Percentiles rank a stretch among this genome's conserved stretches.
These are phyloP conservation scores for Colletotrichum horii DNA, from an alignment of 2,329 filamentous ascomycete genomes.

Conservation along the genomic window DNA sequence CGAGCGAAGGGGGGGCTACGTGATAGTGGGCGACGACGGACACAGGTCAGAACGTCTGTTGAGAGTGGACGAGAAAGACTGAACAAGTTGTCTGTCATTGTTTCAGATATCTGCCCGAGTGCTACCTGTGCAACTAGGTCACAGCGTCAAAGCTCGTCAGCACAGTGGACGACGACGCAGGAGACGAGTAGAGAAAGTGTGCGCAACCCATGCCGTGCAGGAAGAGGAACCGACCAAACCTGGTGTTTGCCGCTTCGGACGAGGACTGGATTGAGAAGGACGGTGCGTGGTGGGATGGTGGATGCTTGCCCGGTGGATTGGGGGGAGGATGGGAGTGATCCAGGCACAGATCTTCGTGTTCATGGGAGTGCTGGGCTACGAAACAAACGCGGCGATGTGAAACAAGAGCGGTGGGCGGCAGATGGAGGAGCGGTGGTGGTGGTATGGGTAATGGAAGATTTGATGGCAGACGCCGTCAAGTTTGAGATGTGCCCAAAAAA, in stretches of 20 bases:
- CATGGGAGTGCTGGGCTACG: conserved; percentile 2
- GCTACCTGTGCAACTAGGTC: conserved; percentile 8
- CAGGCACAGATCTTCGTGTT: conserved; percentile 12
- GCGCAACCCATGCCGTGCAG: conserved; percentile 7
- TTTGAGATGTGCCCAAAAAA: conserved; percentile 15
- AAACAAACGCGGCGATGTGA: conserved; percentile 22
- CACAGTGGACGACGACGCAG: neutral
- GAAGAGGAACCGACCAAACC: conserved; percentile 8
- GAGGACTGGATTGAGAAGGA: conserved; percentile 12
- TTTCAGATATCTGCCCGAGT: conserved; percentile 21
- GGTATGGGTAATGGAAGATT: conserved; percentile 1
- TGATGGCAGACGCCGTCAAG: conserved; percentile 20
- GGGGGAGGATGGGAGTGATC: neutral
- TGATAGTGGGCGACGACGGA: neutral
- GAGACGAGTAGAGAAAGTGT: neutral
- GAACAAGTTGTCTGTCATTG: conserved; percentile 22
- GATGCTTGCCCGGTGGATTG: neutral
- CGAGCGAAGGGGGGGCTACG: neutral
- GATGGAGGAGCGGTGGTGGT: neutral
- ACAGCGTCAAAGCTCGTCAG: conserved; percentile 12
- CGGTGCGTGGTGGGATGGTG: conserved; percentile 2
- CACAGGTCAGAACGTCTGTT: neutral
- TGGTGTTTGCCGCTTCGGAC: conserved; percentile 15
- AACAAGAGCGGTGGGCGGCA: conserved; percentile 20
- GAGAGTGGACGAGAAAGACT: conserved; percentile 7